Percentiles rank a stretch among this genome's conserved stretches.
phyloP scores from a whole-genome alignment of 2,329 filamentous ascomycete genomes.

The Dryadomyces quercivorus region DNA sequence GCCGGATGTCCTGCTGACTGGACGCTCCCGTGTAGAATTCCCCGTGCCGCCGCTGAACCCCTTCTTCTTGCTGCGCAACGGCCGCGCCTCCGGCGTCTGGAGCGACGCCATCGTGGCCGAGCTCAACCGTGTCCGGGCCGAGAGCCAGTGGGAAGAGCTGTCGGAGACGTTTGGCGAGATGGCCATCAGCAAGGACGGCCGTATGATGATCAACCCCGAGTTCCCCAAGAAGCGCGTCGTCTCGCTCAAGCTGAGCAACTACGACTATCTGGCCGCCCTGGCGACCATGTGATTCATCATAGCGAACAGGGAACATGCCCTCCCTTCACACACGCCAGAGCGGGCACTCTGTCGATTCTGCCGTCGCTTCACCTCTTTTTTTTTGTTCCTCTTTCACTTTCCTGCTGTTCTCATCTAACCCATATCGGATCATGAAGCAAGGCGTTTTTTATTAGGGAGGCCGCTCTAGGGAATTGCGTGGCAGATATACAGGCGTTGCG shows the following conservation, averaged over 20 bases:
- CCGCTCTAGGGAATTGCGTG: background rate
- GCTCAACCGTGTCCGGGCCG: slow-evolving; percentile 45
- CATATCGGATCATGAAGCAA: background rate
- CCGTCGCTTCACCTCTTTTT: slow-evolving; percentile 1
- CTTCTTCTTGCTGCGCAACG: slow-evolving; percentile 52
- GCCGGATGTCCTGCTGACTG: background rate
- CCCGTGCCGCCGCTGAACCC: slow-evolving; percentile 59
- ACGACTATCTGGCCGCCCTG: slow-evolving; percentile 32
- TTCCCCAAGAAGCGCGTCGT: slow-evolving; percentile 38
- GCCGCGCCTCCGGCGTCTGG: slow-evolving; percentile 58
- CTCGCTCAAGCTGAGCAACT: slow-evolving; percentile 46
- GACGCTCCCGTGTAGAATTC: slow-evolving; percentile 38
- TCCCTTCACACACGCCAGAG: background rate
- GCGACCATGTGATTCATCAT: slow-evolving; percentile 15
- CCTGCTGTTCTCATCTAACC: background rate
- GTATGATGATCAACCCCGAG: slow-evolving; percentile 43
- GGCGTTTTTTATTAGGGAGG: background rate
- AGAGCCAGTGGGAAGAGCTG: slow-evolving; percentile 47
- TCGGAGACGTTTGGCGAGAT: slow-evolving; percentile 52
- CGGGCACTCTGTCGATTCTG: background rate
- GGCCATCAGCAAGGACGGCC: slow-evolving; percentile 45
- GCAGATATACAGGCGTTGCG: background rate
- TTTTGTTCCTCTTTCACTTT: background rate
- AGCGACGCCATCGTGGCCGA: slow-evolving; percentile 53
- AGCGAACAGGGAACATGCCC: background rate